Conservation (phyloP, 805 yeast genomes). For the Saturnispora gosingensis region DNA sequence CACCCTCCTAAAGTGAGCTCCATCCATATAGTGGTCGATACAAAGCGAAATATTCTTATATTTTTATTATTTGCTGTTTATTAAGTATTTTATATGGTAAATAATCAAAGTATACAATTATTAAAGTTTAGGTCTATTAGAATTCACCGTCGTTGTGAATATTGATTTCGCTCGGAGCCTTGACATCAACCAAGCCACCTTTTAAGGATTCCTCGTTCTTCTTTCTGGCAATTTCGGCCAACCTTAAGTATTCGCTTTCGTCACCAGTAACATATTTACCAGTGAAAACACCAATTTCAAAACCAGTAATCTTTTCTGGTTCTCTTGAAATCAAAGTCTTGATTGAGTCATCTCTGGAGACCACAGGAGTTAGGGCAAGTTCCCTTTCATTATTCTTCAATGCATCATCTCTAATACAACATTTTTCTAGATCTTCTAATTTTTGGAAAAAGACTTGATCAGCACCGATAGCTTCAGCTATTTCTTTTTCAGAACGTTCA, state of each 20-base stretch:
- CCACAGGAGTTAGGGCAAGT: conserved; percentile 29
- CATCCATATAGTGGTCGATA: neutral
- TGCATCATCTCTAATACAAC: conserved; percentile 43
- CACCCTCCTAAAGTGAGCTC: neutral
- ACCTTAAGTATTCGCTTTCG: conserved; percentile 71
- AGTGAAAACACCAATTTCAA: conserved; percentile 95
- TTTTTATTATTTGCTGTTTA: neutral
- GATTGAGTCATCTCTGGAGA: conserved; percentile 24
- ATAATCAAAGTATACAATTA: neutral
- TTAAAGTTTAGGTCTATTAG: neutral
- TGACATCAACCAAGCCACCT: conserved; percentile 49
- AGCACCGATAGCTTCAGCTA: conserved; percentile 75
- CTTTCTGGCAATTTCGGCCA: conserved; percentile 76
- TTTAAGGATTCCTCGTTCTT: conserved; percentile 41
- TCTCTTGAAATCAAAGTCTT: conserved; percentile 20
- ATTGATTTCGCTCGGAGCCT: conserved; percentile 64
- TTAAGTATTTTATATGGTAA: neutral
- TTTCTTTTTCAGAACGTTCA: conserved; percentile 62
- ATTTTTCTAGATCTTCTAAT: conserved; percentile 69
- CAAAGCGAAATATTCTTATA: neutral
- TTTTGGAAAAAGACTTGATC: conserved; percentile 86
- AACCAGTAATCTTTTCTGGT: conserved; percentile 38
- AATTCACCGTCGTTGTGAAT: conserved; percentile 52
- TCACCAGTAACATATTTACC: conserved; percentile 93
- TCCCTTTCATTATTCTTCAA: conserved; percentile 26